These are phyloP conservation scores for Trichophyton equinum DNA, from an alignment of 2,329 filamentous ascomycete genomes.

Conservation along the genomic window DNA sequence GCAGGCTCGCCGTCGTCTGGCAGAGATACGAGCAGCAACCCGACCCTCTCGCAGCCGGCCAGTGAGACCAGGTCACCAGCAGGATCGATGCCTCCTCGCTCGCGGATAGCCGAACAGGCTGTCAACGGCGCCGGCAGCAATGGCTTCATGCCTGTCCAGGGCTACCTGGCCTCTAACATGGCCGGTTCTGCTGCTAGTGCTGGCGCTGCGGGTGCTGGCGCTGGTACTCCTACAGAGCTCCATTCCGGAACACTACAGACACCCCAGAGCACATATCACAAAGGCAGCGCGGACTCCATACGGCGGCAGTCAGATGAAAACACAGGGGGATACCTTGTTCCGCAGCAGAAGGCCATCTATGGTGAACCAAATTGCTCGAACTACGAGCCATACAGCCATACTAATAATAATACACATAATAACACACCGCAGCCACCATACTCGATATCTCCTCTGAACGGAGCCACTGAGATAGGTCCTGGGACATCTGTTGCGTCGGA, in stretches of 20 bases:
- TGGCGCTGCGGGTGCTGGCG: no score
- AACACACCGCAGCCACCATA: neutral
- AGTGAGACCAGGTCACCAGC: conserved; percentile 8
- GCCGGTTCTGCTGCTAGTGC: conserved; percentile 15
- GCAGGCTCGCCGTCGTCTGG: conserved; percentile 10
- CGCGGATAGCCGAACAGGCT: conserved; percentile 1
- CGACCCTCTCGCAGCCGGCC: conserved; percentile 16
- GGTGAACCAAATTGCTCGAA: conserved; percentile 17
- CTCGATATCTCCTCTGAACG: neutral
- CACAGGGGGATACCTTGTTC: neutral
- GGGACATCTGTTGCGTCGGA: conserved; percentile 6
- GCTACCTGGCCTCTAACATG: conserved; percentile 9
- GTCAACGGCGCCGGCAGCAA: conserved; percentile 2
- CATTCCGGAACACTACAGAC: neutral
- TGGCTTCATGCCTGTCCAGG: conserved; percentile 4
- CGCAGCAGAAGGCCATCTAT: conserved; percentile 16
- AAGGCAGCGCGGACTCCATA: conserved; percentile 10
- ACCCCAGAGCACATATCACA: conserved; percentile 1
- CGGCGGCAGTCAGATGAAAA: conserved; percentile 14
- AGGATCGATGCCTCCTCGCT: neutral
- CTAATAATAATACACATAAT: conserved; percentile 6
- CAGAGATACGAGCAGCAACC: neutral
- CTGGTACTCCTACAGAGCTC: neutral
- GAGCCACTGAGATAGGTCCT: conserved; percentile 5
- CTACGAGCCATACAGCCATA: conserved; percentile 9